Conservation (phyloP, 345 rosid genomes). For the Linum usitatissimum region DNA sequence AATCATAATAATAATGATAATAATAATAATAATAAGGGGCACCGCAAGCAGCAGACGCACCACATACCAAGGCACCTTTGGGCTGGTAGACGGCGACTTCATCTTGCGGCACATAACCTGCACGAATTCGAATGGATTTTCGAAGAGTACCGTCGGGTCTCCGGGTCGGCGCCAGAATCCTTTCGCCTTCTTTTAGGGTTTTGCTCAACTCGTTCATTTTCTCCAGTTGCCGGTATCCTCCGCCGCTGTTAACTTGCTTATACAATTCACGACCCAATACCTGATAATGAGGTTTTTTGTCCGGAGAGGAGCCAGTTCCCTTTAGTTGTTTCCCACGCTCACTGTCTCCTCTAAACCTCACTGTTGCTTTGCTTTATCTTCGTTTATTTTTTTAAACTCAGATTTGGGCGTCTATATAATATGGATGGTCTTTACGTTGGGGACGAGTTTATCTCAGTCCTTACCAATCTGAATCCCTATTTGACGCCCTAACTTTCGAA, state of each 20-base stretch:
- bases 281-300: too few species aligned
- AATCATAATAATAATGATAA: not conserved
- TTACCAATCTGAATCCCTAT: too few species aligned
- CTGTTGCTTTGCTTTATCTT: too few species aligned
- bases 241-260: conserved; percentile 11
- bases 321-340: too few species aligned
- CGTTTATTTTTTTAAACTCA: too few species aligned
- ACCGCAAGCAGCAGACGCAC: not conserved
- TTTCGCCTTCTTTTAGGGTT: conserved; percentile 97
- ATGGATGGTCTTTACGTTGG: too few species aligned
- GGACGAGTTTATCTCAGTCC: too few species aligned
- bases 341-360: too few species aligned
- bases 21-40: not conserved
- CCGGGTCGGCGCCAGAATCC: conserved; percentile 69
- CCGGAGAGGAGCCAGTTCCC: too few species aligned
- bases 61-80: conserved; percentile 73
- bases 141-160: conserved; percentile 90
- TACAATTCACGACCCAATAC: not conserved
- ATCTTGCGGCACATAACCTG: conserved; percentile 77
- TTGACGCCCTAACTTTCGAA: too few species aligned
- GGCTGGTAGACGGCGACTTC: conserved; percentile 86
- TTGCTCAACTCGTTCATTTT: conserved; percentile 63
- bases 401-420: too few species aligned
- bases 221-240: conserved; percentile 36
- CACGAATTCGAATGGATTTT: conserved; percentile 77